Conservation (phyloP, 2,329 filamentous ascomycete genomes). For the Claviceps sp. region DNA sequence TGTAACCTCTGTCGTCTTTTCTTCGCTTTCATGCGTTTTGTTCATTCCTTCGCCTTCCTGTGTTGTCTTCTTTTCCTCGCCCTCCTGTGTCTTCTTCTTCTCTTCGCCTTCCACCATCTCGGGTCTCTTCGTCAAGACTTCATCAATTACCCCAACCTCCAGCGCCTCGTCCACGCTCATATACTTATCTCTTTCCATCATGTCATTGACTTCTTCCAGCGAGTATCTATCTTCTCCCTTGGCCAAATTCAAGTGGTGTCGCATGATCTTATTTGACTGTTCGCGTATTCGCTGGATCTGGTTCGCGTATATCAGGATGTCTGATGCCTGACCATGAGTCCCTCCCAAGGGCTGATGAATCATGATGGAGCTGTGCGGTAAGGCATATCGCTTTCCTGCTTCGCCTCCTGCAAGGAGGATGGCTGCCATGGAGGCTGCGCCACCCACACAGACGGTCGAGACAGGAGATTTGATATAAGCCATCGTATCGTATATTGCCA, state of each 20-base stretch:
- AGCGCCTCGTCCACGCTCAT: constrained; percentile 78
- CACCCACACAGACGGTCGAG: constrained; percentile 86
- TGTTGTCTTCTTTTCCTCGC: constrained; percentile 11
- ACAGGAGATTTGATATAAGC: constrained; percentile 88
- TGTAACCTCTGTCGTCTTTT: constrained; percentile 5
- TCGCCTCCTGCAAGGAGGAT: constrained; percentile 78
- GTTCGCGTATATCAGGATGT: constrained; percentile 94
- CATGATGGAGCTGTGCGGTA: constrained; percentile 95
- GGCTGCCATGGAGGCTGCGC: constrained; percentile 90
- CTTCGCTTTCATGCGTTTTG: constrained; percentile 21
- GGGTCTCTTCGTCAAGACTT: constrained; percentile 59
- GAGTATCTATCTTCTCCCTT: constrained; percentile 63
- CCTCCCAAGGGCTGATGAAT: constrained; percentile 86
- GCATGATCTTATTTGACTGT: constrained; percentile 84
- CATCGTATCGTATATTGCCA: constrained; percentile 98
- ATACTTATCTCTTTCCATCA: constrained; percentile 97
- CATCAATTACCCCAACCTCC: constrained; percentile 83
- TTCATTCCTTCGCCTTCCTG: not conserved
- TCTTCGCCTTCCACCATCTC: constrained; percentile 22
- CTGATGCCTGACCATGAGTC: constrained; percentile 51
- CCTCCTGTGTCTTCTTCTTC: constrained; percentile 14
- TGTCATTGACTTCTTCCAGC: constrained; percentile 72
- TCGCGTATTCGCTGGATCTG: constrained; percentile 81
- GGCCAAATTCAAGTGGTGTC: constrained; percentile 66
- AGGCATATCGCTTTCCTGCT: constrained; percentile 69